Evolutionary conservation across 1,139 yeast species (phyloP), one percentile per base, ranked within the genome.

Genomic region (Geotrichum europaeum): DNA sequence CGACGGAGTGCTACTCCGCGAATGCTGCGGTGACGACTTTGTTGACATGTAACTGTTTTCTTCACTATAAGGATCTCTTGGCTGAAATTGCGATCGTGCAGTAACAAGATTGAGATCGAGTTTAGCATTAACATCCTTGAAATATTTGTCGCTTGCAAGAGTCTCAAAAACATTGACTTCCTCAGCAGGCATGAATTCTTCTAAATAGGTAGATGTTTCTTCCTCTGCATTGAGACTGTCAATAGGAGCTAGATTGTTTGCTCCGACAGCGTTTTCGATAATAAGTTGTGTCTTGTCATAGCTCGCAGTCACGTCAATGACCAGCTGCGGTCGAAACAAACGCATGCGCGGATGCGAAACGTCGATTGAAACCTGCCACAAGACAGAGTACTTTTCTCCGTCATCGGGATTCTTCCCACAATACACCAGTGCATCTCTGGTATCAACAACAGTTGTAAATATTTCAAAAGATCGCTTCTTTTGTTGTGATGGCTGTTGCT

Each of bases 341-440:
- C 73, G 61, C 25, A 68, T 66, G 24, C 72, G 60, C 1, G 73
- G 72, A 55, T 70, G 72, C 20, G 66, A 67, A 7, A 70, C 63
- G 10, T 68, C 68, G 2, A 69, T 61, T 10, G 60, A 55, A 3
- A 68, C 54, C 49, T 61, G 59, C 73, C 73, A 70, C n/a, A 67
- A 59, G 6, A 70, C 70, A 18, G 45, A 28, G 56, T 59, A 59
- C 2, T 49, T 51, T 20, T 56, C 59, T 4, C 36, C 51, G n/a
- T 28, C 30, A n/a, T 36, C 53, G 9, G 49, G 45, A 13, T 51
- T 45, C 30, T 54, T 57, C 4, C 60, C 60, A 25, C 45, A 32
- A n/a, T 34, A 55, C 20, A 53, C 53, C 5, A 55, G 53, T 9
- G 58, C 22, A 4, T 53, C 18, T 43, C 50, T 52, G 3, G 45